Evolutionary conservation across 257 asterid genomes (phyloP).

Genomic region (Scutellaria galericulata): DNA sequence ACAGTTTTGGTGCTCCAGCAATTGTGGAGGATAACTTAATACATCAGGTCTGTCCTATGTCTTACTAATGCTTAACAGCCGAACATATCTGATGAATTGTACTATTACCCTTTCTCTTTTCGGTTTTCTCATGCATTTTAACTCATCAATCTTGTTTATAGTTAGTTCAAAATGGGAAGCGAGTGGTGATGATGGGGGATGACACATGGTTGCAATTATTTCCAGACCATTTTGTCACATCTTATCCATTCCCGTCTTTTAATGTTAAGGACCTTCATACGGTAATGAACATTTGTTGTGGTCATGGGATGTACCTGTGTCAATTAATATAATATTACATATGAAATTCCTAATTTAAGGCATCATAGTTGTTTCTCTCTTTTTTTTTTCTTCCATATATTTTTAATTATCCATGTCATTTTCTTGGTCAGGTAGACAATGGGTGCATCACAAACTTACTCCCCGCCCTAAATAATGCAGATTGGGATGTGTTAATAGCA

Average conservation of each 20-base stretch:
- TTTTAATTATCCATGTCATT: conserved; percentile 33
- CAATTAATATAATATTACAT: conserved; percentile 22
- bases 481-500: conserved; percentile 95
- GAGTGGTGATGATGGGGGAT: conserved; percentile 98
- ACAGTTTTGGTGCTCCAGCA: conserved; percentile 99
- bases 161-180: conserved; percentile 88
- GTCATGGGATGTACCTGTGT: conserved; percentile 5
- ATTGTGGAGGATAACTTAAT: conserved; percentile 93
- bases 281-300: conserved; percentile 43
- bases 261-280: conserved; percentile 96
- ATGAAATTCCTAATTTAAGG: conserved; percentile 4
- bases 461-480: conserved; percentile 71
- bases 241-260: conserved; percentile 92
- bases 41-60: conserved; percentile 61
- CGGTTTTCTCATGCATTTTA: conserved; percentile 26
- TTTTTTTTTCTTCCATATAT: not conserved
- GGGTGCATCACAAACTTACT: conserved; percentile 84
- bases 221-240: conserved; percentile 74
- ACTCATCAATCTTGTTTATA: conserved; percentile 37
- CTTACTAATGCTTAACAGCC: conserved; percentile 1
- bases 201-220: conserved; percentile 96
- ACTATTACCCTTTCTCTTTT: not conserved
- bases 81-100: conserved; percentile 1
- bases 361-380: too few relatives aligned
- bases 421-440: conserved; percentile 74